Evolutionary conservation across 805 yeast genomes (phyloP).

Genomic region (Debaryomyces tyrocola): DNA sequence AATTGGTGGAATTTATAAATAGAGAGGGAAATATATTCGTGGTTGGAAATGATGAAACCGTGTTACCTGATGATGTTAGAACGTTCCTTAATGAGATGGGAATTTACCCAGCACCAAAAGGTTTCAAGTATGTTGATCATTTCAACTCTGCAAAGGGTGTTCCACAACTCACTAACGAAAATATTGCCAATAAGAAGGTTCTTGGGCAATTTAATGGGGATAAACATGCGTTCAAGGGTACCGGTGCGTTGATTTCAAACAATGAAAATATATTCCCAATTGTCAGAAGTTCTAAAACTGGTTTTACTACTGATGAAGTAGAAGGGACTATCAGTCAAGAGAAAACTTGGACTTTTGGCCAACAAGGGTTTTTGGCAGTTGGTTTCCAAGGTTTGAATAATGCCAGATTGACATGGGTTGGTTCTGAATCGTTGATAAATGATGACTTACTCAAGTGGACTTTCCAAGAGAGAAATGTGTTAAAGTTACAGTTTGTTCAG

Average conservation of each 20-base stretch:
- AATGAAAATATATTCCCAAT: constrained; percentile 71
- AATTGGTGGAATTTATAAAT: constrained; percentile 58
- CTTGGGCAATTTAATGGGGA: constrained; percentile 11
- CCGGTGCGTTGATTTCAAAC: constrained; percentile 71
- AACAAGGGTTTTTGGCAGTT: constrained; percentile 72
- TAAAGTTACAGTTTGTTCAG: constrained; percentile 52
- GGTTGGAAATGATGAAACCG: constrained; percentile 47
- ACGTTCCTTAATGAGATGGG: constrained; percentile 77
- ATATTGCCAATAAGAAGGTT: constrained; percentile 25
- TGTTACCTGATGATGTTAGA: constrained; percentile 48
- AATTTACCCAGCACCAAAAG: constrained; percentile 78
- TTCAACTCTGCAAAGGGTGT: constrained; percentile 41
- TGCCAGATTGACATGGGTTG: constrained; percentile 80
- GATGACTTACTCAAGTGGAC: constrained; percentile 57
- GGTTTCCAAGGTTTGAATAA: constrained; percentile 79
- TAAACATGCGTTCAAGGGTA: constrained; percentile 39
- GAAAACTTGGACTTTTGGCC: constrained; percentile 74
- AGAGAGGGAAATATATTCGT: constrained; percentile 76
- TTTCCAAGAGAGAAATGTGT: constrained; percentile 65
- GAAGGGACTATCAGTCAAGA: constrained; percentile 39
- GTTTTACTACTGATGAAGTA: constrained; percentile 54
- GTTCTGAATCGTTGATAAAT: constrained; percentile 56
- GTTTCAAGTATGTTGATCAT: constrained; percentile 63
- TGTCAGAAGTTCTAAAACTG: constrained; percentile 61
- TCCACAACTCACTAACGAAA: constrained; percentile 30